Evolutionary conservation across 2,329 filamentous ascomycete species (phyloP), one percentile per base, ranked within the genome.

Genomic region (Pseudofabraea citricarpa): DNA sequence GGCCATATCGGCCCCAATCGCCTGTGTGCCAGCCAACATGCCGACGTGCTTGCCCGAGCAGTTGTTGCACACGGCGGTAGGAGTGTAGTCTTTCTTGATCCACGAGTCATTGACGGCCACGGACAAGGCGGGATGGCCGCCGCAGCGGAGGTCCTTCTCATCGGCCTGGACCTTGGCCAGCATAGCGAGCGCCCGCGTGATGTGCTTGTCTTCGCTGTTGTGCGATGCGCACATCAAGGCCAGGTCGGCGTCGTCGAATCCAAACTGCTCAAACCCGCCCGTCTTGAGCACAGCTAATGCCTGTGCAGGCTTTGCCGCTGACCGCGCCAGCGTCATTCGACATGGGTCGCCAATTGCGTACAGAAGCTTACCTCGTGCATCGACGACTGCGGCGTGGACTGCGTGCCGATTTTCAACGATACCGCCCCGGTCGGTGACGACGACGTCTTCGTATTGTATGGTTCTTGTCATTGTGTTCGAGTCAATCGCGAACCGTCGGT

Each of bases 21-120:
- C 61, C 21, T 56, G 60, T 0, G 69, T 60, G 1, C 64, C 71
- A 1, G 64, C 69, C 18, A 73, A 51, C 69, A 74, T 73, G 1
- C 66, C 70, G 3, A 59, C 65, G 48, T 74, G 70, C 31, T 74
- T 74, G 1, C 70, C 71, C 0, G 70, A 73, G 47, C 70, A 74
- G 45, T 73, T 72, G 40, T 67, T 73, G 38, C 59, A 64, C 0
- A 72, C 53, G 0, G 56, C 56, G 0, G 63, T 66, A 0, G 70
- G 69, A 0, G 44, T 53, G 35, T 64, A 67, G 2, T 59, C 68
- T 0, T 41, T 41, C 41, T 57, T 65, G 37, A 68, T 64, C 70
- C 70, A 74, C 0, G 36, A 46, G 0, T 54, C 53, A 43, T 70
- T 66, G 4, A 72, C 59, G 0, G 42, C 43, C 1, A 63, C 57